Evolutionary conservation across 495 filamentous ascomycete genomes (phyloP).

Genomic region (Xylaria bambusicola): DNA sequence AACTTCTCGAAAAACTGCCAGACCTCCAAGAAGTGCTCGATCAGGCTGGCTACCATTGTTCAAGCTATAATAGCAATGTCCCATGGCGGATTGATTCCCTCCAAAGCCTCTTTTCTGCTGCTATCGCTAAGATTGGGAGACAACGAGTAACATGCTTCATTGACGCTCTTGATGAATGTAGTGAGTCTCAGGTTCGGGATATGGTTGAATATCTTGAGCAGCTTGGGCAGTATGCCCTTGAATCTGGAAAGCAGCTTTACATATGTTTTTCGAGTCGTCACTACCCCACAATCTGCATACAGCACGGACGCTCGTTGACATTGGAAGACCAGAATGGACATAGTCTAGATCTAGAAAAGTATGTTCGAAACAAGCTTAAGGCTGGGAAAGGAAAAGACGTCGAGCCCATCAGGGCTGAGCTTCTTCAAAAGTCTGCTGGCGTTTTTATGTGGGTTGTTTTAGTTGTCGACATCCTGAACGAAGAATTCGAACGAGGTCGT

Average conservation of each 20-base stretch:
- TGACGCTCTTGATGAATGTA: slow-evolving; percentile 19
- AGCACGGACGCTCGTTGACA: slow-evolving; percentile 23
- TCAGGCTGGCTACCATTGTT: not conserved
- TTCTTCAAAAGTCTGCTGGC: slow-evolving; percentile 39
- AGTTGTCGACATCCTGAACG: slow-evolving; percentile 42
- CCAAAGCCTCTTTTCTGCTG: slow-evolving; percentile 27
- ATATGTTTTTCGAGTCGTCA: slow-evolving; percentile 43
- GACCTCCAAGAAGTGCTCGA: slow-evolving; percentile 30
- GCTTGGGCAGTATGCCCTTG: slow-evolving; percentile 9
- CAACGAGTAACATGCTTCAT: not conserved
- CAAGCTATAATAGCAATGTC: slow-evolving; percentile 11
- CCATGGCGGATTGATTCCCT: slow-evolving; percentile 26
- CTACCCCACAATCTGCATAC: slow-evolving; percentile 30
- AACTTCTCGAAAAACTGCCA: slow-evolving; percentile 27
- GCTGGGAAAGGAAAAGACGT: not conserved
- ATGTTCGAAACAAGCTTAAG: slow-evolving; percentile 6
- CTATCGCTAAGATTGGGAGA: not conserved
- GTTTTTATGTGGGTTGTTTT: slow-evolving; percentile 47
- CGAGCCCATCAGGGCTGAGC: slow-evolving; percentile 20
- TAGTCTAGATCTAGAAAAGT: slow-evolving; percentile 7
- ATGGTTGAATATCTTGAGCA: slow-evolving; percentile 26
- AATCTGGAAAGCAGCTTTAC: slow-evolving; percentile 16
- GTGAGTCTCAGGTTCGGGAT: slow-evolving; percentile 20
- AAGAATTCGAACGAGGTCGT: slow-evolving; percentile 31
- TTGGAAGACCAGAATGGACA: slow-evolving; percentile 29